Base-by-base conservation (phyloP, 1,139 yeast genomes). In the Taiozyma sp. region DNA sequence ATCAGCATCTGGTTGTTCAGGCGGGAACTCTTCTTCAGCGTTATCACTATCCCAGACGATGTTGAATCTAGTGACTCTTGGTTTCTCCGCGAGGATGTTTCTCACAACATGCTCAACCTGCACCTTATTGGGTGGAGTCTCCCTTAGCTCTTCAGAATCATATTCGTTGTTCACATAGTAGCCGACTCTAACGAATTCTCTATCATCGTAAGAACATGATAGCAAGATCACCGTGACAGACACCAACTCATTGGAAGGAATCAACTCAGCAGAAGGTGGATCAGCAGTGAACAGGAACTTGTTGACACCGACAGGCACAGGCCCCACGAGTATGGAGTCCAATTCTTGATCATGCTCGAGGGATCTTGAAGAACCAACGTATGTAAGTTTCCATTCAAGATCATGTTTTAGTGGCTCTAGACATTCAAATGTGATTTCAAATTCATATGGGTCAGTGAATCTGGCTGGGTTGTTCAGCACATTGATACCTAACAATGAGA, bases 101-200 rank as follows among this genome's bases (percentile, higher is more conserved):
- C 99, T 79, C 44, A 89, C 96, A 41, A 93, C 97, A 64, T 87
- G 96, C 51, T 92, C 97, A 16, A 93, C 92, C 65, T 89, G 97
- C 1, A 93, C 97, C 66, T 90, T 89, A 10, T 84, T 80, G 2
- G 99, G 99, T 1, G 99, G 98, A 60, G 89, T 90, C 63, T 90
- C 96, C 55, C 97, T 78, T 63, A 93, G 72, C 63, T 93, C 99
- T 66, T 92, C 98, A 13, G 85, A 76, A 65, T 93, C 97, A 64
- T 93, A 93, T 66, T 93, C 99, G 68, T 93, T 93, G 71, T 93
- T 93, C 53, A 93, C 99, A 65, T 93, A 93, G 71, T 93, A 93
- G 0, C 99, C 99, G 14, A 93, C 99, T 55, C 98, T 76, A 6
- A 93, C 99, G 73, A 93, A 93, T 68, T 93, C 99, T 60, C 95